A percentile compares a stretch with the other conserved stretches of the same genome.
Evolutionary conservation across 306 rosid genomes (phyloP).

Genomic region (Nissolia schottii): DNA sequence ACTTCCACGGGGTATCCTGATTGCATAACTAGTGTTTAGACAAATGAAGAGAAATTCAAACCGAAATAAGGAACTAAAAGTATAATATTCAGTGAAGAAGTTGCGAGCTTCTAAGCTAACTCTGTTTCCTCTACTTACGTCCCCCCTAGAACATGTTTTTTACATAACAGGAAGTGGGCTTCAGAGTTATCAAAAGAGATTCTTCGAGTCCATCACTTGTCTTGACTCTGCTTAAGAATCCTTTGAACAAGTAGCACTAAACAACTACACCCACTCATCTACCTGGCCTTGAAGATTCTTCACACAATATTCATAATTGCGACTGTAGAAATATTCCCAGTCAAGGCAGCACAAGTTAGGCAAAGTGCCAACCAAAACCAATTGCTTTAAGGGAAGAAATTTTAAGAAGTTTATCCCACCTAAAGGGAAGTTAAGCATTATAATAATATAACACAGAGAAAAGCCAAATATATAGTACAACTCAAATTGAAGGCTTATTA

Average conservation of each 20-base stretch:
- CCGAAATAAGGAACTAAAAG: neutral
- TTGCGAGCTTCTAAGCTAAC: conserved; percentile 1
- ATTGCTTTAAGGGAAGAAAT: neutral
- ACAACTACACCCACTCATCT: neutral
- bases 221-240: neutral
- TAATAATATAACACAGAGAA: neutral
- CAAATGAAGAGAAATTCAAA: neutral
- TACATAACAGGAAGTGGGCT: neutral
- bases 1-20: conserved; percentile 49
- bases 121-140: neutral
- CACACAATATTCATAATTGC: neutral
- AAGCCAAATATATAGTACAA: neutral
- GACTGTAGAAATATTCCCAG: neutral
- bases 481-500: conserved; percentile 13
- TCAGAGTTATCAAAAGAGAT: neutral
- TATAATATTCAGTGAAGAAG: neutral
- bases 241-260: neutral
- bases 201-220: neutral
- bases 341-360: neutral
- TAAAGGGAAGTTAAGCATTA: neutral
- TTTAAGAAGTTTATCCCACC: neutral
- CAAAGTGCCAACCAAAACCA: neutral
- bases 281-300: neutral
- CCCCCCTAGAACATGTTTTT: neutral
- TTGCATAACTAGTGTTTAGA: neutral